Evolutionary conservation across 176 grass and related monocot species (phyloP), one percentile per base, ranked within the genome.

Genomic region (Eleusine coracana): DNA sequence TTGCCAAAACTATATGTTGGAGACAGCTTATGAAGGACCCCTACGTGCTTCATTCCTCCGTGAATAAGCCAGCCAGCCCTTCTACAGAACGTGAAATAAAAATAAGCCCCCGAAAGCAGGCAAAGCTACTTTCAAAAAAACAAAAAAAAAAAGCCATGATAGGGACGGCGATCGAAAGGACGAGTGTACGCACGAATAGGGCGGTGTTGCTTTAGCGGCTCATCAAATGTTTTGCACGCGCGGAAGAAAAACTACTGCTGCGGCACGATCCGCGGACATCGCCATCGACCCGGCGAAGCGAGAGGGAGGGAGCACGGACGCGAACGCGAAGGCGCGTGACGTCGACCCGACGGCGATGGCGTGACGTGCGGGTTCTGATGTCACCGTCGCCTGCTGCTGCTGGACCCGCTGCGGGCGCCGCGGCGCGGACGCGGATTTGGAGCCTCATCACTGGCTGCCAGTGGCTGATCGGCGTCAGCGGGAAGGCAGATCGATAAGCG

Each of bases 361-460:
- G 73, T 89, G 83, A 77, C 83, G 78, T n/a, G 21, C 78, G 56
- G 77, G 71, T 70, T 54, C 9, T 89, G 78, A 89, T 58, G 83
- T 89, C 87, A 85, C 78, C 55, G 36, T 65, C 63, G 8, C 56
- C 18, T 13, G 6, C 31, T 34, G 31, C 31, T 34, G 31, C 31
- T 1, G 31, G n/a, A 20, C 7, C 58, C 58, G 11, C 58, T 34
- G 31, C 31, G 31, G 31, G n/a, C 55, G 21, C 58, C 58, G 11
- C 58, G 58, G 58, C 58, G n/a, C n/a, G 23, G 59, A 62, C 60
- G 60, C 60, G 60, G 23, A 29, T 25, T n/a, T 21, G 6, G 54
- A 58, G 3, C 18, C 54, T n/a, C 2, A 20, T 55, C 52, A 20
- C 16, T 55, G 51, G 8, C 39, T 13, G 27, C 5, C 55, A 34